These are phyloP conservation scores for Pseudognaphalium luteoalbum DNA, from an alignment of 129 eudicot species.

Conservation along the genomic window DNA sequence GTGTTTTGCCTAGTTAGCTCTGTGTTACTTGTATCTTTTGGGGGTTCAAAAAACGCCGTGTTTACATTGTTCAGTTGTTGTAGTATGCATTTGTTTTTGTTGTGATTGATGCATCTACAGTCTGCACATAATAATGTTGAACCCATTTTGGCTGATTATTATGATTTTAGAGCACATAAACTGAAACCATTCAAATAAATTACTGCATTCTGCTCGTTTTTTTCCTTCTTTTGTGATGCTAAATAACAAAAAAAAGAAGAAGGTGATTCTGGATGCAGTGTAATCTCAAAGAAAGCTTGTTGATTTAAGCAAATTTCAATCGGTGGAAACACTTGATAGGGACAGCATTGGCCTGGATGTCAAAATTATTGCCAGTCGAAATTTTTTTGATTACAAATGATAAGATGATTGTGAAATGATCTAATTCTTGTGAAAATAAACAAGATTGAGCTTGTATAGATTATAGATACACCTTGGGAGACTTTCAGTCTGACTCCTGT, in stretches of 20 bases:
- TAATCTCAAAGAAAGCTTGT: neutral
- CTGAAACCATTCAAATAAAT: no score
- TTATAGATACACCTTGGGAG: neutral
- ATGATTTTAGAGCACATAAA: neutral
- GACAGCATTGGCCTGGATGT: no score
- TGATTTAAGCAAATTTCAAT: neutral
- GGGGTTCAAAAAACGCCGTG: neutral
- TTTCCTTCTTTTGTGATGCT: neutral
- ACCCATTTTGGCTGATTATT: neutral
- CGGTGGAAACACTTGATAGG: neutral
- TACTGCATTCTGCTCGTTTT: neutral
- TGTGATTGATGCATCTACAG: constrained; percentile 9
- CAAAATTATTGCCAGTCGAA: no score
- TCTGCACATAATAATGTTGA: neutral
- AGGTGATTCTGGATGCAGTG: neutral
- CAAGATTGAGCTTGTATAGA: no score
- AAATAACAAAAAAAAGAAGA: neutral
- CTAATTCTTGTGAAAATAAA: no score
- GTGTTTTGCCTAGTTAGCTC: neutral
- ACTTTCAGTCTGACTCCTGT: no score
- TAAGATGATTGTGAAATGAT: no score
- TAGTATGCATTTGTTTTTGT: neutral
- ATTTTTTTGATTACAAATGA: neutral
- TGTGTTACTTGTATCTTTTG: constrained; percentile 1
- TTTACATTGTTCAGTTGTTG: constrained; percentile 3